Conservation (phyloP, 202 grass and related monocot species). For the Saccharum hybrid region DNA sequence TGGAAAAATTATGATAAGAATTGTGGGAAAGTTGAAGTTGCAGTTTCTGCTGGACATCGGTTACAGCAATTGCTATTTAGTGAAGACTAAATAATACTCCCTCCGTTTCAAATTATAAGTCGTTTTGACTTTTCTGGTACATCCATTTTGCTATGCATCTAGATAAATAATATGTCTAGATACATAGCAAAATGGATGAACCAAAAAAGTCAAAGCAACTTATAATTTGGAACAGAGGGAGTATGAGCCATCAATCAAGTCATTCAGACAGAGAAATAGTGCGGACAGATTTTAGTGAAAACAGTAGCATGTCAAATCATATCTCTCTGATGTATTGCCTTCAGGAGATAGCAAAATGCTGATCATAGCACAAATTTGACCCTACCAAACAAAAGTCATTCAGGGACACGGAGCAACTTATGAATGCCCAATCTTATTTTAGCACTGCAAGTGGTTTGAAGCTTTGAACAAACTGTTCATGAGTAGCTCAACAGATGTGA, state of each 20-base stretch:
- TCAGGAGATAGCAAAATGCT: not conserved
- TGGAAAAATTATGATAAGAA: not conserved
- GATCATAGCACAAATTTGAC: not conserved
- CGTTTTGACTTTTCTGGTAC: no score
- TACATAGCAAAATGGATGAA: no score
- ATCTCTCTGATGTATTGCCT: not conserved
- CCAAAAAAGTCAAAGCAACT: no score
- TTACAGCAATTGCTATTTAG: not conserved
- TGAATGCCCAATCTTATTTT: not conserved
- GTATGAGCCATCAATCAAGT: not conserved
- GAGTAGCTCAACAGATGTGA: not conserved
- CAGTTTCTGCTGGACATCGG: not conserved
- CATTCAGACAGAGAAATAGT: not conserved
- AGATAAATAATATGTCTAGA: no score
- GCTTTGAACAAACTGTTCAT: not conserved
- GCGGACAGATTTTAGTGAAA: not conserved
- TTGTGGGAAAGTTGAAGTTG: not conserved
- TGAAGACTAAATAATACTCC: not conserved
- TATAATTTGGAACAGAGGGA: no score
- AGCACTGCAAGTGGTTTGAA: not conserved
- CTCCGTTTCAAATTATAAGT: no score
- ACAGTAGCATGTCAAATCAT: not conserved
- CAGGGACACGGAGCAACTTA: not conserved
- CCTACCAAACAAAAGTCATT: not conserved
- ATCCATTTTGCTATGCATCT: no score